Evolutionary conservation across 768 basidiomycete genomes (phyloP), one percentile per base, ranked within the genome.

Genomic region (Amanita pseudoporphyria): DNA sequence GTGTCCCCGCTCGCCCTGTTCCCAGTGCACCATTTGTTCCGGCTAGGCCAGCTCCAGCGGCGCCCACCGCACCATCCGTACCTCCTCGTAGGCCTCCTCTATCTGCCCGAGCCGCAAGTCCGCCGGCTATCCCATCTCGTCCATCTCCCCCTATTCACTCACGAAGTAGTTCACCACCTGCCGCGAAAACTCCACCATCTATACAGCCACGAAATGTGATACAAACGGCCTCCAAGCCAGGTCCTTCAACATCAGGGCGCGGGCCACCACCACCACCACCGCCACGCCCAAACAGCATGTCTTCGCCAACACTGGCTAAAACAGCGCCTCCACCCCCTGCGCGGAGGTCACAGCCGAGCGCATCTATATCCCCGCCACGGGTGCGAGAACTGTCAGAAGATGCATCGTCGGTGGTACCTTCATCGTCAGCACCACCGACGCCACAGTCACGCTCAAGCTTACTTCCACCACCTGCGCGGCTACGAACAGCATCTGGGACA

Each of bases 281-380:
- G 24, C 66, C 70, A 16, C 60, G 74, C 19, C 68, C 67, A 45
- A 62, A 68, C 5, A 72, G 70, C 47, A 64, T 67, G 19, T 57
- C 63, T 7, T 59, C 65, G 12, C 49, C 57, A 32, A 57, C 64
- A 7, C 55, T 61, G 2, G 50, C 60, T 39, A 61, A 68, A 45
- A 61, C 64, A 7, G 71, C 69, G 0, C 73, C 75, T 0, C 68
- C 66, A n/a, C 73, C 72, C 9, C 70, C 74, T 9, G 60, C 63
- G 28, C 62, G 18, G 43, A 56, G 40, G 37, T 3, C 43, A 39
- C 58, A 32, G n/a, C 14, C 56, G n/a, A 28, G 22, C 5, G 58
- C 57, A 9, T 54, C 60, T 7, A 58, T 52, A 39, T 41, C 58
- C 6, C 57, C 60, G 22, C 33, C 47, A 28, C 55, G 59, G 12